Evolutionary conservation across 2,329 filamentous ascomycete species (phyloP).

Genomic region (Penicillium paneum): DNA sequence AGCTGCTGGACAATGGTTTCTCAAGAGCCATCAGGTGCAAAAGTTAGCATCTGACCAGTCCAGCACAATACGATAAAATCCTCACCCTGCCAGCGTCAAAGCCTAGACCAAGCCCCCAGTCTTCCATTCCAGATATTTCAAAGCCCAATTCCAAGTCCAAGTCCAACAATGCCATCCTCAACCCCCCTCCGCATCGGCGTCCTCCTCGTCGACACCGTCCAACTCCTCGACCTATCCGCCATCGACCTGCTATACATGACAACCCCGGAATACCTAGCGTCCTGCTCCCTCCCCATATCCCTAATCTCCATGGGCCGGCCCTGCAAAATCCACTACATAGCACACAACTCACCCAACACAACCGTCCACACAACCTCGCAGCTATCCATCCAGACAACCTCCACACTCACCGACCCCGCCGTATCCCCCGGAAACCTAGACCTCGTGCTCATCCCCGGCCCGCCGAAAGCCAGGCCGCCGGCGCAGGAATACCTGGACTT

Average conservation of each 20-base stretch:
- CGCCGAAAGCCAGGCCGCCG: slow-evolving; percentile 29
- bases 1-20: not conserved
- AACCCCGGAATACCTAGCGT: slow-evolving; percentile 26
- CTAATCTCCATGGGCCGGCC: slow-evolving; percentile 27
- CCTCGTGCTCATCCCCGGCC: slow-evolving; percentile 39
- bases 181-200: slow-evolving; percentile 30
- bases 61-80: not conserved
- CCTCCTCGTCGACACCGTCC: slow-evolving; percentile 35
- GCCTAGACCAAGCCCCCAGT: no score
- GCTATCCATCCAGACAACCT: slow-evolving; percentile 28
- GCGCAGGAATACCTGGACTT: slow-evolving; percentile 30
- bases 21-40: not conserved
- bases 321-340: slow-evolving; percentile 33
- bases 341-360: slow-evolving; percentile 14
- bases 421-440: slow-evolving; percentile 39
- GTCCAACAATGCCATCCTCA: not conserved
- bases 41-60: not conserved
- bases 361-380: slow-evolving; percentile 26
- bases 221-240: slow-evolving; percentile 40
- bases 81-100: no score
- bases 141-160: not conserved
- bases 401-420: slow-evolving; percentile 23
- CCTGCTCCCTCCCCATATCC: slow-evolving; percentile 32
- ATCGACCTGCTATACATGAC: slow-evolving; percentile 42
- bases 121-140: not conserved